phyloP scores from a whole-genome alignment of 768 basidiomycete genomes.

The Lentinus brumalis region DNA sequence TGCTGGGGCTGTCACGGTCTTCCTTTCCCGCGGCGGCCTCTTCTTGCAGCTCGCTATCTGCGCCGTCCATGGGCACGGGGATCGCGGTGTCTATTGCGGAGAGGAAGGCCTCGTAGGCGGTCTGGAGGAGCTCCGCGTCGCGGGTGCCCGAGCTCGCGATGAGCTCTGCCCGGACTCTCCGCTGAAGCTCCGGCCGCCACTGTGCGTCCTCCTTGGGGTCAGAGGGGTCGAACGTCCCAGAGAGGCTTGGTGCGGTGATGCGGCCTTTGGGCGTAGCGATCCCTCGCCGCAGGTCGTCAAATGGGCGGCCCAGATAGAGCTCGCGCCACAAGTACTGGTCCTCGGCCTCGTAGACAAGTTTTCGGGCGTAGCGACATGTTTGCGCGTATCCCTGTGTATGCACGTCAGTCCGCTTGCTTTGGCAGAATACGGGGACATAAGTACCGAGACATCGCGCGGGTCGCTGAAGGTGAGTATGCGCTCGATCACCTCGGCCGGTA shows the following conservation, averaged over 20 bases:
- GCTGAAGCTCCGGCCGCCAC: conserved; percentile 32
- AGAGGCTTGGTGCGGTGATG: background rate
- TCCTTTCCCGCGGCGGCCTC: conserved; percentile 10
- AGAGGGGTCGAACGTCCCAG: background rate
- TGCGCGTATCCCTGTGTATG: conserved; percentile 43
- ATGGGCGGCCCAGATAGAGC: conserved; percentile 57
- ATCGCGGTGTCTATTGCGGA: conserved; percentile 24
- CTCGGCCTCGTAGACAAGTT: conserved; percentile 48
- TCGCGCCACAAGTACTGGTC: conserved; percentile 72
- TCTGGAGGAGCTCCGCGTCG: conserved; percentile 10
- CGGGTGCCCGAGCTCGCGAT: background rate
- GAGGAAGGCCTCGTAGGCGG: conserved; percentile 44
- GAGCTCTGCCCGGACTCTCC: conserved; percentile 16
- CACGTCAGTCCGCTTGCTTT: background rate
- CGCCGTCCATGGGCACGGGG: conserved; percentile 7
- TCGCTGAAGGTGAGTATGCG: conserved; percentile 55
- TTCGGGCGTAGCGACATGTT: conserved; percentile 51
- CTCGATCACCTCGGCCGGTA: conserved; percentile 64
- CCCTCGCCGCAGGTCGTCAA: conserved; percentile 64
- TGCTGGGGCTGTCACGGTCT: background rate
- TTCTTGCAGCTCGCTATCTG: background rate
- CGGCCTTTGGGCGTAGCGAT: conserved; percentile 12
- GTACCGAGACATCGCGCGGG: conserved; percentile 53
- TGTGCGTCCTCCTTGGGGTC: background rate
- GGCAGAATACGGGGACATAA: background rate